Conservation (phyloP, 2,329 filamentous ascomycete genomes). For the Scopulariopsis brevicaulis region DNA sequence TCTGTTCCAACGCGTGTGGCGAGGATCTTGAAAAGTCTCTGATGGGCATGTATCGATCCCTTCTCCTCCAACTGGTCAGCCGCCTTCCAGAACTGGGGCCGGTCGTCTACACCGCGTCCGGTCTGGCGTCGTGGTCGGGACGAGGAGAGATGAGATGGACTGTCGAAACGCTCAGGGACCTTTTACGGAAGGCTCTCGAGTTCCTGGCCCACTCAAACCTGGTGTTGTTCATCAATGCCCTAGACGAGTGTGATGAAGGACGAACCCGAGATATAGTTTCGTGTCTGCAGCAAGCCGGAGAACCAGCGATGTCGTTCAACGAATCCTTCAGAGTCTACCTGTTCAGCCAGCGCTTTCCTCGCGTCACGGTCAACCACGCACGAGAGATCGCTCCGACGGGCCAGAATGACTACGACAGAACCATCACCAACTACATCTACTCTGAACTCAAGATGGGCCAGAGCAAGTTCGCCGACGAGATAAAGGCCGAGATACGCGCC, state of each 20-base stretch:
- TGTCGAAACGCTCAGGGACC: not conserved
- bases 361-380: not conserved
- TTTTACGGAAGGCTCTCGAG: not conserved
- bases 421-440: not conserved
- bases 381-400: not conserved
- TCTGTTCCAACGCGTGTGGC: conserved; percentile 8
- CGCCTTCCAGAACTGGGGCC: not conserved
- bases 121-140: not conserved
- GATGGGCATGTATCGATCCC: conserved; percentile 7
- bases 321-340: not conserved
- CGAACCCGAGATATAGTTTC: not conserved
- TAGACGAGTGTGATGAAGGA: not conserved
- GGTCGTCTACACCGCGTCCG: not conserved
- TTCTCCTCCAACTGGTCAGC: not conserved
- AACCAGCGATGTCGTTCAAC: not conserved
- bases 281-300: not conserved
- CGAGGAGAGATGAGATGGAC: not conserved
- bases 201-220: not conserved
- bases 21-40: conserved; percentile 4
- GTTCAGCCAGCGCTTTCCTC: not conserved
- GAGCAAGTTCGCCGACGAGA: not conserved
- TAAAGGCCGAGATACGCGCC: not conserved
- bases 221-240: not conserved
- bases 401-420: not conserved
- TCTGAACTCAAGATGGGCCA: not conserved